These are phyloP conservation scores for Magnaporthiopsis poae DNA, from an alignment of 2,329 filamentous ascomycete species.

Conservation along the genomic window DNA sequence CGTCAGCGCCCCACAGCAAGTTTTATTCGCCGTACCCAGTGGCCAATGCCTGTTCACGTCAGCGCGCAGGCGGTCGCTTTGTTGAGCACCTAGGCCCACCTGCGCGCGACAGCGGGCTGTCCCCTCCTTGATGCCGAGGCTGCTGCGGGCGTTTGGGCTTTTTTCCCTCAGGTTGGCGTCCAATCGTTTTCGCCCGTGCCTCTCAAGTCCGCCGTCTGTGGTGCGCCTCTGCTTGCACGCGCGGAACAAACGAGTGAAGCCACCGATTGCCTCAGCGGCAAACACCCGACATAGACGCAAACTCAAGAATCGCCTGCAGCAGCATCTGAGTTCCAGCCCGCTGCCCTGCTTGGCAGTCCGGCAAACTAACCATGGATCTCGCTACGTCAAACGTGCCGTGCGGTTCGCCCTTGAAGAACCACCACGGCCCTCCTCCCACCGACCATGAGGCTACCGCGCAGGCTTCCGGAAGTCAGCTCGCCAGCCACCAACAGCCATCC, in stretches of 20 bases:
- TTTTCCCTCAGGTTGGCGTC: not conserved
- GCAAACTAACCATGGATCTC: slow-evolving; percentile 11
- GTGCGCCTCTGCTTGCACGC: not conserved
- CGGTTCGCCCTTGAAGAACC: slow-evolving; percentile 11
- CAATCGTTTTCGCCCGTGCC: not conserved
- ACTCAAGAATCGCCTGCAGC: not conserved
- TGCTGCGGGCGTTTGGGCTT: not conserved
- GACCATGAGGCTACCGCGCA: slow-evolving; percentile 26
- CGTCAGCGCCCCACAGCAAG: not conserved
- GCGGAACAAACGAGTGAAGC: not conserved
- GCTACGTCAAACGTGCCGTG: slow-evolving; percentile 14
- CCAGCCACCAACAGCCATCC: slow-evolving; percentile 20
- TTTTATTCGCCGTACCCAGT: not conserved
- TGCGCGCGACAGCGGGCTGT: not conserved
- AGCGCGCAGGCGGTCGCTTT: not conserved
- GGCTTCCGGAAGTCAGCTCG: slow-evolving; percentile 31
- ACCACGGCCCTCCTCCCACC: slow-evolving; percentile 7
- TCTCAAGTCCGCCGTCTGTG: not conserved
- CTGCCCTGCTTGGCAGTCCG: not conserved
- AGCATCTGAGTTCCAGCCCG: not conserved
- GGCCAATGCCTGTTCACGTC: not conserved
- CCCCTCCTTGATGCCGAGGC: not conserved
- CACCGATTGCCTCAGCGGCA: not conserved
- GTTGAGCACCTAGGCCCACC: not conserved
- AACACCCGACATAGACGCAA: not conserved